Evolutionary conservation across 1,284 basidiomycete species (phyloP), one percentile per base, ranked within the genome.

Genomic region (Naganishia sp.): DNA sequence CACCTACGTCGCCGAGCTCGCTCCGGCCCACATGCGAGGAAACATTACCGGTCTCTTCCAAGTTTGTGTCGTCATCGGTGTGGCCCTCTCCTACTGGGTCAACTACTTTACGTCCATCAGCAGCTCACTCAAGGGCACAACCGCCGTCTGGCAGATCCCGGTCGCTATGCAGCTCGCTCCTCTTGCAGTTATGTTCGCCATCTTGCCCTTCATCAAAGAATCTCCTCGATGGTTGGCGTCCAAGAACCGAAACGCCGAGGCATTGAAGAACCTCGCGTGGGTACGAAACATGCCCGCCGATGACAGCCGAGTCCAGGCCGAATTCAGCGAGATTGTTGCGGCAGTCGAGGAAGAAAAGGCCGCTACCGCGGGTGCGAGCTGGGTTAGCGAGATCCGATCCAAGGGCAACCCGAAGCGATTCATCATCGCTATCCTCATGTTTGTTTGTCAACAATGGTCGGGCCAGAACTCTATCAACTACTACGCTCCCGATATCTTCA

Each of bases 381-480:
- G 66, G 66, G 35, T 46, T 53, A 63, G 53, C 53, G 87, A 87
- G 3, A 89, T 90, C 79, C 81, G 89, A 57, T 86, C 85, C 21
- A 88, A 88, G 74, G 89, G 90, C 53, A 90, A 90, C 77, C 84
- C 85, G 42, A 78, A 87, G 63, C 84, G 88, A 57, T 89, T 89
- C 79, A 79, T 86, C 52, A 88, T 89, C 69, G 88, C 84, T 4
- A 74, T 77, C 43, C 63, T 85, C 51, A 80, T 85, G 65, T 83
- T 84, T 72, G 74, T 82, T 61, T 80, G 88, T 11, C 87, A 89
- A 76, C 87, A 89, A 75, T 88, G 85, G 85, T 82, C 82, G 43
- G 88, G 82, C 13, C 84, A 84, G 73, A 85, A 85, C 74, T 83
- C 81, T 0, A 86, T 90, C 70, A 85, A 84, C 61, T 90, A 91